A percentile compares a stretch with the other conserved stretches of the same genome.
Conservation (phyloP, 768 basidiomycete genomes). For the Tulasnella sp. region DNA sequence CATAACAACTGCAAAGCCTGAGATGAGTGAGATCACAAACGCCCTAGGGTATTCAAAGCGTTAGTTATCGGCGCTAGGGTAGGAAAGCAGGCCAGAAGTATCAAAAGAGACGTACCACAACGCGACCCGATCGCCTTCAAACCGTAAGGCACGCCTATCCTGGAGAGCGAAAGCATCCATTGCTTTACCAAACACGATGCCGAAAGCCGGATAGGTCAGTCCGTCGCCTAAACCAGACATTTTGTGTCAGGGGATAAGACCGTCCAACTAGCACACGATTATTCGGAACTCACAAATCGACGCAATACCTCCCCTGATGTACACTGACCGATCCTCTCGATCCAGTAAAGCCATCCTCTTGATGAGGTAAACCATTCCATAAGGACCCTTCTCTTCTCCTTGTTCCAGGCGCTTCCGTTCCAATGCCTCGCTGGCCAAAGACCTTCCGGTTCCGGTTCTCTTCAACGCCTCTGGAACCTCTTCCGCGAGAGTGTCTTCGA, state of each 20-base stretch:
- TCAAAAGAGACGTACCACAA: conserved; percentile 31
- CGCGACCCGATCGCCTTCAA: conserved; percentile 64
- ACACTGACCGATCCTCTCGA: conserved; percentile 54
- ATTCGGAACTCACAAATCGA: conserved; percentile 41
- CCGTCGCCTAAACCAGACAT: conserved; percentile 43
- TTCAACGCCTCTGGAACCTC: conserved; percentile 57
- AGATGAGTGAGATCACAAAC: conserved; percentile 73
- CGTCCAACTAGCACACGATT: background rate
- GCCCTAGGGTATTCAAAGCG: conserved; percentile 45
- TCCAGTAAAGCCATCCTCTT: conserved; percentile 64
- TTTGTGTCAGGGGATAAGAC: conserved; percentile 34
- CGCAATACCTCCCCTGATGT: conserved; percentile 55
- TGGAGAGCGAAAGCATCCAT: conserved; percentile 33
- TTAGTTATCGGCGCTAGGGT: conserved; percentile 29
- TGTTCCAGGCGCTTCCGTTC: conserved; percentile 43
- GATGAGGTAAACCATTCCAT: conserved; percentile 59
- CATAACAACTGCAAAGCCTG: conserved; percentile 54
- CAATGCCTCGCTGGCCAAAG: conserved; percentile 63
- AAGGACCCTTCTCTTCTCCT: conserved; percentile 30
- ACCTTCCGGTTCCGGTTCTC: conserved; percentile 51
- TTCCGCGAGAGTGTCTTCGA: conserved; percentile 55
- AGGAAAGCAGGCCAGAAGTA: background rate
- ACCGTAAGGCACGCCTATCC: conserved; percentile 45
- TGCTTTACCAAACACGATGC: conserved; percentile 56
- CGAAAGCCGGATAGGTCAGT: conserved; percentile 67